Conservation (phyloP, 345 rosid genomes). For the Gossypium raimondii region DNA sequence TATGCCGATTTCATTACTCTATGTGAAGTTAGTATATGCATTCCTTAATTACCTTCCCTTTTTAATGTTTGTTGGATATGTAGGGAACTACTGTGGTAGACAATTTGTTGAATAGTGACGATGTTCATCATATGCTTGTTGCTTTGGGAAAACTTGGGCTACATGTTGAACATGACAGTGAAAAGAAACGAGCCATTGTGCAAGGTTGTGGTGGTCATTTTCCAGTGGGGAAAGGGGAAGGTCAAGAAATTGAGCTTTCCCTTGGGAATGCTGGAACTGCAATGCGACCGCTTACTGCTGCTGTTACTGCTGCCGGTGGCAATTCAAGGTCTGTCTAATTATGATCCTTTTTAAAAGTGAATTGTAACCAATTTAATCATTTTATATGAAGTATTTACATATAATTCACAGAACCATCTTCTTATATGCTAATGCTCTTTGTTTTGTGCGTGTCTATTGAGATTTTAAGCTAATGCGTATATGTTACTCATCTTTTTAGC, state of each 20-base stretch:
- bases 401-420: neutral
- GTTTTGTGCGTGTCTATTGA: neutral
- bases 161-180: conserved; percentile 51
- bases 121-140: conserved; percentile 85
- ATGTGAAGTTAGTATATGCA: neutral
- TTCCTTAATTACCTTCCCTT: neutral
- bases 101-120: conserved; percentile 89
- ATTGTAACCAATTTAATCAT: neutral
- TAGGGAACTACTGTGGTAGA: conserved; percentile 93
- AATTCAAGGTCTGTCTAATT: conserved; percentile 55
- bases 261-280: conserved; percentile 99
- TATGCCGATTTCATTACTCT: conserved; percentile 15
- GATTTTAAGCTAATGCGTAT: neutral
- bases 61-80: neutral
- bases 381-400: neutral
- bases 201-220: conserved; percentile 90
- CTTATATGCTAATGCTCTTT: conserved; percentile 4
- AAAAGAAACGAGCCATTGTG: conserved; percentile 54
- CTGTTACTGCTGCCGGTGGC: conserved; percentile 92
- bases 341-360: neutral
- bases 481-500: conserved; percentile 33
- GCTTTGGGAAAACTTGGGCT: conserved; percentile 79
- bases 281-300: conserved; percentile 97
- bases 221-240: conserved; percentile 57
- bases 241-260: conserved; percentile 68